phyloP scores from a whole-genome alignment of 164 flowering plant species.

The Sedum album region DNA sequence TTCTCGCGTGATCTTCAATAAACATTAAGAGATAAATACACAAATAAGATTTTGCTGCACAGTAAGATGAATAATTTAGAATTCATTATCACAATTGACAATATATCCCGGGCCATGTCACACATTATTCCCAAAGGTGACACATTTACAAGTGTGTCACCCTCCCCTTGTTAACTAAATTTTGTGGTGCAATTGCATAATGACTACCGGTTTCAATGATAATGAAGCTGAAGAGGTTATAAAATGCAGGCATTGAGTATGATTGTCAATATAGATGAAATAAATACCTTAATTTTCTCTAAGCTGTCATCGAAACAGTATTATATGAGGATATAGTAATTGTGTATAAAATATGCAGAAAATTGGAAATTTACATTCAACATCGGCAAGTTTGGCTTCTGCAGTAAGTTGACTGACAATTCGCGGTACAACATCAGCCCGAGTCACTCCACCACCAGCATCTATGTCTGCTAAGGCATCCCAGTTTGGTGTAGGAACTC shows the following conservation, averaged over 20 bases:
- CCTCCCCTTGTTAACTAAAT: neutral
- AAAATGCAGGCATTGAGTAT: neutral
- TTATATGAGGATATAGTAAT: neutral
- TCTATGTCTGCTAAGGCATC: constrained; percentile 98
- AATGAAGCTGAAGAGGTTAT: neutral
- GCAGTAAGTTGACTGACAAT: constrained; percentile 65
- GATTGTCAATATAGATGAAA: neutral
- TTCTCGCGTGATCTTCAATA: constrained; percentile 84
- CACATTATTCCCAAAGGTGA: neutral
- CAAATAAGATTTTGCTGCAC: neutral
- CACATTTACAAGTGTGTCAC: neutral
- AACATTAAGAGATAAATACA: constrained; percentile 13
- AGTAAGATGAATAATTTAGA: neutral
- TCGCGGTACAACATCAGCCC: constrained; percentile 99
- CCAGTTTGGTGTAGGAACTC: constrained; percentile 98
- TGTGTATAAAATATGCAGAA: neutral
- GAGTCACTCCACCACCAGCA: constrained; percentile 94
- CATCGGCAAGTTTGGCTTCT: constrained; percentile 67
- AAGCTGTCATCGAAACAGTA: neutral
- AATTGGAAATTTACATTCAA: constrained; percentile 49
- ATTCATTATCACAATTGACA: neutral
- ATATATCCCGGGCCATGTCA: neutral
- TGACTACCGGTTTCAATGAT: neutral
- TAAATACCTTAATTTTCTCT: neutral
- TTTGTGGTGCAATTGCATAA: neutral